These are phyloP conservation scores for Glycine soja DNA, from an alignment of 306 rosid species.

Conservation along the genomic window DNA sequence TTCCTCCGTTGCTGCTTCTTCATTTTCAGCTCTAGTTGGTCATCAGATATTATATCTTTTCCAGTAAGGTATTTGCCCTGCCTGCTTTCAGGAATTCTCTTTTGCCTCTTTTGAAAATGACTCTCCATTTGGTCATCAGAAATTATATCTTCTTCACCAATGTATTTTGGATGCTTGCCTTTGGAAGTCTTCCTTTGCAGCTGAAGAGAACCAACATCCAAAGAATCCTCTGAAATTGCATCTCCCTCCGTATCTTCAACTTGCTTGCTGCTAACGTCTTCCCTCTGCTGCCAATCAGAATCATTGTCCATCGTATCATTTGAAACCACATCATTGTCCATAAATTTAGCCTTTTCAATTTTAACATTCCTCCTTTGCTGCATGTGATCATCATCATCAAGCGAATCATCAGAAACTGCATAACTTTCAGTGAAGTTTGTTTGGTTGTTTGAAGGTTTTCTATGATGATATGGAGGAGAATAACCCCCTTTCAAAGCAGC, in stretches of 20 bases:
- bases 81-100: conserved; percentile 42
- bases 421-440: conserved; percentile 47
- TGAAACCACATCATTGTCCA: conserved; percentile 51
- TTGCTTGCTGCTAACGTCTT: conserved; percentile 60
- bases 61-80: conserved; percentile 25
- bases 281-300: conserved; percentile 61
- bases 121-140: conserved; percentile 45
- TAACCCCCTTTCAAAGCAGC: conserved; percentile 49
- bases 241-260: conserved; percentile 52
- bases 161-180: conserved; percentile 42
- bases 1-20: conserved; percentile 54
- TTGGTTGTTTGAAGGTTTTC: conserved; percentile 44
- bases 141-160: conserved; percentile 21
- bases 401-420: conserved; percentile 51
- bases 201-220: conserved; percentile 45
- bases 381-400: conserved; percentile 45
- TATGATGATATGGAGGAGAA: conserved; percentile 42
- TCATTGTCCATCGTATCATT: conserved; percentile 56
- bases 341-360: conserved; percentile 34
- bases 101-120: conserved; percentile 37
- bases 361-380: conserved; percentile 36
- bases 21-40: conserved; percentile 49
- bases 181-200: conserved; percentile 33
- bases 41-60: conserved; percentile 49
- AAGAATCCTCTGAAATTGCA: conserved; percentile 49